Evolutionary conservation across 352 stramenopile species (phyloP).

Genomic region (Pythium scleroteichum): DNA sequence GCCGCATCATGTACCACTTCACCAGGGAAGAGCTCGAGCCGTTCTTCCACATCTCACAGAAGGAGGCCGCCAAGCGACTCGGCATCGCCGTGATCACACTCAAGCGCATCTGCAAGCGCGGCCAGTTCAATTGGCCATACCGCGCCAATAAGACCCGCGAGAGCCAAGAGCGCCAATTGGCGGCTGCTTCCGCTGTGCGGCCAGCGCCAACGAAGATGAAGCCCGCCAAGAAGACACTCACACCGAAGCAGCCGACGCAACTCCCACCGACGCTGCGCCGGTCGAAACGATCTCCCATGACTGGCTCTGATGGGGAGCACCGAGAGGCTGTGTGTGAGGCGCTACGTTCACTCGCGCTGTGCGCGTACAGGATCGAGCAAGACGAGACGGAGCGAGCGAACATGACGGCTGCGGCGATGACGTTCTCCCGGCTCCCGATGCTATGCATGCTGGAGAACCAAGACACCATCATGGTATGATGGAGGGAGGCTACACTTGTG

Average conservation of each 20-base stretch:
- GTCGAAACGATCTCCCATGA: no score
- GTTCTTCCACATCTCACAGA: conserved; percentile 57
- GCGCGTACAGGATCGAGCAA: conserved; percentile 25
- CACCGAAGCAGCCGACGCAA: not conserved
- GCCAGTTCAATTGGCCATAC: conserved; percentile 61
- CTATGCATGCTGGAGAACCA: conserved; percentile 31
- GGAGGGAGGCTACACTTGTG: not conserved
- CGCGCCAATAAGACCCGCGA: conserved; percentile 32
- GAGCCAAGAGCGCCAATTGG: conserved; percentile 6
- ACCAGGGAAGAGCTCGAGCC: conserved; percentile 33
- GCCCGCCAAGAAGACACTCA: not conserved
- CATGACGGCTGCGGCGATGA: conserved; percentile 23
- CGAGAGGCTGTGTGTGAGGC: conserved; percentile 12
- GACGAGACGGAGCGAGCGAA: conserved; percentile 5
- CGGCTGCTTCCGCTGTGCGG: not conserved
- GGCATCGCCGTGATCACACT: conserved; percentile 62
- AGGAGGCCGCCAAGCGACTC: conserved; percentile 41
- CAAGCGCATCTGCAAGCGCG: conserved; percentile 64
- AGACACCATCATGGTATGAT: conserved; percentile 16
- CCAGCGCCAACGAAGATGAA: not conserved
- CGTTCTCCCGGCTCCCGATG: conserved; percentile 26
- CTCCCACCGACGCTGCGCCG: no score
- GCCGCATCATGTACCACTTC: conserved; percentile 47
- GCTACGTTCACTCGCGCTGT: conserved; percentile 27
- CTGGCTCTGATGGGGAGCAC: conserved; percentile 1